A percentile compares a stretch with the other conserved stretches of the same genome.
Conservation (phyloP, 345 rosid genomes). For the Eucalyptus sp. region DNA sequence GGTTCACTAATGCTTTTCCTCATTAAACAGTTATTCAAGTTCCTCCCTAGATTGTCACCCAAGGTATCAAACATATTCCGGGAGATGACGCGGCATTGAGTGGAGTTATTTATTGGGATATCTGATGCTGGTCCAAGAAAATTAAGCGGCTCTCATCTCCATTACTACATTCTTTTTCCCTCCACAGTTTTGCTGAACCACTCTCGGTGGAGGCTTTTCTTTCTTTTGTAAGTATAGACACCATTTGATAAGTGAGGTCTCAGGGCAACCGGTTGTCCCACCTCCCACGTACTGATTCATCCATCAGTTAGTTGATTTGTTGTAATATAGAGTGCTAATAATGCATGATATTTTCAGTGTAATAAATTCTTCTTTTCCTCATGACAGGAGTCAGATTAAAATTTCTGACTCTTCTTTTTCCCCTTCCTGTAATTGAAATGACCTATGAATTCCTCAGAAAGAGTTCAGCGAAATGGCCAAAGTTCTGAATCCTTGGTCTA, state of each 20-base stretch:
- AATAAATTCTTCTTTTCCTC: not conserved
- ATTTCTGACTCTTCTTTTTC: not conserved
- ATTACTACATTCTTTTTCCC: not conserved
- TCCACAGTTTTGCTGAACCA: not conserved
- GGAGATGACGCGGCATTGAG: constrained; percentile 76
- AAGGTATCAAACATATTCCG: constrained; percentile 61
- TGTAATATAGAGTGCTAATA: not conserved
- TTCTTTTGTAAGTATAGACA: not conserved
- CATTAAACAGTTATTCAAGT: constrained; percentile 50
- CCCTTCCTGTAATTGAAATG: not conserved
- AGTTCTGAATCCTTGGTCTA: not conserved
- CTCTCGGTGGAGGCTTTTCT: not conserved
- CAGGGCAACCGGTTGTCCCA: not conserved
- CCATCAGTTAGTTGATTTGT: not conserved
- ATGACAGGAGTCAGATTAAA: not conserved
- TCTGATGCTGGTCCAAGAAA: not conserved
- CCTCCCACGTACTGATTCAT: not conserved
- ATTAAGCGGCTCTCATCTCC: not conserved
- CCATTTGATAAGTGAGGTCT: not conserved
- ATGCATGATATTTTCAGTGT: not conserved
- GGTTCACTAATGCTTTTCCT: not conserved
- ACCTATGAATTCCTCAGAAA: not conserved
- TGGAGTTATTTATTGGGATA: not conserved
- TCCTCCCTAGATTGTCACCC: constrained; percentile 75
- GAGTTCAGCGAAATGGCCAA: not conserved